Evolutionary conservation across 306 rosid genomes (phyloP).

Genomic region (Corylus heterophylla): DNA sequence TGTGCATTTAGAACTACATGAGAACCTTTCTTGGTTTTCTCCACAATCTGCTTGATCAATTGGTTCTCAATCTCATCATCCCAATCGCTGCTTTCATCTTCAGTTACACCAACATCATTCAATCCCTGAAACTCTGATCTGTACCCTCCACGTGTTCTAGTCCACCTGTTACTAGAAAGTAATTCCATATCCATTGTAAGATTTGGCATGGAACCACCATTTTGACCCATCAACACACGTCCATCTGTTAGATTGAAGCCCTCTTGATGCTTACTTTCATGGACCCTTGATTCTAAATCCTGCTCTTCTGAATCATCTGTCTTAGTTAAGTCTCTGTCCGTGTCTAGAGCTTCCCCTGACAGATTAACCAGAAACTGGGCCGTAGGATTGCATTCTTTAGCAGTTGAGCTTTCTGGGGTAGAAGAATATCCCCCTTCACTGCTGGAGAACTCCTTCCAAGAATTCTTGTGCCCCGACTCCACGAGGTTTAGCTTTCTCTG

Average conservation of each 20-base stretch:
- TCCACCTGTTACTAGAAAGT: slow-evolving; percentile 21
- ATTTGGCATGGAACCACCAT: slow-evolving; percentile 15
- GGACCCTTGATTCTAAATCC: slow-evolving; percentile 39
- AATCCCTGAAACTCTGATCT: slow-evolving; percentile 30
- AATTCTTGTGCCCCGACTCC: slow-evolving; percentile 41
- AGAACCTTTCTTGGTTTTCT: slow-evolving; percentile 74
- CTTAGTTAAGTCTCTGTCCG: slow-evolving; percentile 57
- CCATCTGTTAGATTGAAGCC: slow-evolving; percentile 15
- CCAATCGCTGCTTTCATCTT: slow-evolving; percentile 49
- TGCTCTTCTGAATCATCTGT: slow-evolving; percentile 50
- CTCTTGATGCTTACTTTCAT: slow-evolving; percentile 24
- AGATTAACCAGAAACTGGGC: slow-evolving; percentile 48
- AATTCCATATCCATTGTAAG: slow-evolving; percentile 24
- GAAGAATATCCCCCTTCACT: slow-evolving; percentile 29
- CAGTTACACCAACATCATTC: slow-evolving; percentile 24
- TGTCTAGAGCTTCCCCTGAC: slow-evolving; percentile 59
- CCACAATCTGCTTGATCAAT: slow-evolving; percentile 76
- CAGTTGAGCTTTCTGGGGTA: slow-evolving; percentile 26
- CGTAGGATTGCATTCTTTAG: slow-evolving; percentile 30
- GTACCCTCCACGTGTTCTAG: slow-evolving; percentile 30
- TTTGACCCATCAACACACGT: slow-evolving; percentile 24
- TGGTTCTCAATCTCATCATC: slow-evolving; percentile 67
- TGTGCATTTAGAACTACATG: slow-evolving; percentile 64
- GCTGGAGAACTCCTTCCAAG: slow-evolving; percentile 27
- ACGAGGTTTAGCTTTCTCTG: slow-evolving; percentile 37